Evolutionary conservation across 2,329 filamentous ascomycete genomes (phyloP), one percentile per base, ranked within the genome.

Genomic region (Xylariales sp.): DNA sequence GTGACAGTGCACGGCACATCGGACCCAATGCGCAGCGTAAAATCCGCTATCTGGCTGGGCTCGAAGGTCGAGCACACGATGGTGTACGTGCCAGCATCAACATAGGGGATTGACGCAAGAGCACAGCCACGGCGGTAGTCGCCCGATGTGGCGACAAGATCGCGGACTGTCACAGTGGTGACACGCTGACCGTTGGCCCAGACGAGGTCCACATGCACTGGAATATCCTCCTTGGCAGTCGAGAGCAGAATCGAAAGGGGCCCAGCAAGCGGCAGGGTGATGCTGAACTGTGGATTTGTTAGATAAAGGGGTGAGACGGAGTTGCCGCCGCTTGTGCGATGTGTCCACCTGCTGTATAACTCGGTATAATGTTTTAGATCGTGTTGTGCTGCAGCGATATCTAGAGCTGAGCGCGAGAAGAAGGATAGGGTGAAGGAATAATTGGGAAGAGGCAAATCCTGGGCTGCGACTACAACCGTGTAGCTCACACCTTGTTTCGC

Each of bases 51-150:
- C 75, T 97, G 93, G 8, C 91, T 91, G 0, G 91, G 86, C 70
- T 97, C 93, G 78, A 97, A 98, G 0, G 95, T 97, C 2, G 93
- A 97, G 77, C 92, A 95, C 6, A 97, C 91, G 64, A 97, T 85
- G 0, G 93, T 97, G 79, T 98, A 99, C 0, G 85, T 85, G 0
- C 95, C 95, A 0, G 88, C 82, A 46, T 90, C 88, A 18, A 97
- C 81, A 23, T 82, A 70, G 75, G 75, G 78, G 72, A 87, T 81
- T 69, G 92, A 87, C 2, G 91, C 90, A 39, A 94, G 83, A 3
- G 92, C 92, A 76, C 91, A 93, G 34, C 92, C 91, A 34, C 91
- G 89, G 56, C 92, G 90, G 80, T 99, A 97, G 72, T 97, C 93
- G n/a, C 93, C 93, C 41, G 93, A 97, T 64, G 93, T 91, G 28